Conservation (phyloP, 2,329 filamentous ascomycete species). For the Cadophora gregata region DNA sequence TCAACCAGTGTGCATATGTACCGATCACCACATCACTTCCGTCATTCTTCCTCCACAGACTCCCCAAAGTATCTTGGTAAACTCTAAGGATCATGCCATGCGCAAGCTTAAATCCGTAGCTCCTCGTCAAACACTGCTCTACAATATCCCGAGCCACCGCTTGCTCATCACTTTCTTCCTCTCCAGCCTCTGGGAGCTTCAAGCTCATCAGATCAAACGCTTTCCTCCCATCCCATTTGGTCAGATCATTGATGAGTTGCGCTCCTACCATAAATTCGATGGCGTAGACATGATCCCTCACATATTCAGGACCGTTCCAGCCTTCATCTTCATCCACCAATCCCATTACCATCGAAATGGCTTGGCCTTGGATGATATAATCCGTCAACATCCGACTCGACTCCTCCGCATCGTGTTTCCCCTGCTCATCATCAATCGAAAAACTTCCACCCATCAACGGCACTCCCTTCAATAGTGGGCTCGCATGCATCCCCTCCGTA, state of each 20-base stretch:
- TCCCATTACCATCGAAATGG: slow-evolving; percentile 56
- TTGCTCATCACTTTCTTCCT: slow-evolving; percentile 54
- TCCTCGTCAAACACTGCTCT: slow-evolving; percentile 54
- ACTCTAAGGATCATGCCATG: slow-evolving; percentile 59
- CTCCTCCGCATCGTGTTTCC: slow-evolving; percentile 48
- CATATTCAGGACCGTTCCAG: slow-evolving; percentile 62
- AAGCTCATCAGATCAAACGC: slow-evolving; percentile 59
- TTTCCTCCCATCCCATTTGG: slow-evolving; percentile 55
- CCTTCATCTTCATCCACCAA: slow-evolving; percentile 55
- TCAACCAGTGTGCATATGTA: slow-evolving; percentile 61
- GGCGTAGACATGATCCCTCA: slow-evolving; percentile 54
- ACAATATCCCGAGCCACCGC: slow-evolving; percentile 56
- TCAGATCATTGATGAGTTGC: slow-evolving; percentile 59
- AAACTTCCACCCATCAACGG: slow-evolving; percentile 45
- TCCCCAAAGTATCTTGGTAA: slow-evolving; percentile 56
- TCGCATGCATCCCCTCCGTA: slow-evolving; percentile 57
- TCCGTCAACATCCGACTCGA: slow-evolving; percentile 55
- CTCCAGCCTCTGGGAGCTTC: slow-evolving; percentile 46
- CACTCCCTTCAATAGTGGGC: slow-evolving; percentile 53
- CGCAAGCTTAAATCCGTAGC: slow-evolving; percentile 62
- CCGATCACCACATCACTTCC: slow-evolving; percentile 55
- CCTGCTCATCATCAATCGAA: slow-evolving; percentile 43
- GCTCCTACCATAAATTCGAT: slow-evolving; percentile 57
- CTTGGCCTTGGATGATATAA: slow-evolving; percentile 63
- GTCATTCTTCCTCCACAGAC: slow-evolving; percentile 56